Percentiles rank a stretch among this genome's conserved stretches.
phyloP scores from a whole-genome alignment of 345 rosid species.

The Acer saccharum region DNA sequence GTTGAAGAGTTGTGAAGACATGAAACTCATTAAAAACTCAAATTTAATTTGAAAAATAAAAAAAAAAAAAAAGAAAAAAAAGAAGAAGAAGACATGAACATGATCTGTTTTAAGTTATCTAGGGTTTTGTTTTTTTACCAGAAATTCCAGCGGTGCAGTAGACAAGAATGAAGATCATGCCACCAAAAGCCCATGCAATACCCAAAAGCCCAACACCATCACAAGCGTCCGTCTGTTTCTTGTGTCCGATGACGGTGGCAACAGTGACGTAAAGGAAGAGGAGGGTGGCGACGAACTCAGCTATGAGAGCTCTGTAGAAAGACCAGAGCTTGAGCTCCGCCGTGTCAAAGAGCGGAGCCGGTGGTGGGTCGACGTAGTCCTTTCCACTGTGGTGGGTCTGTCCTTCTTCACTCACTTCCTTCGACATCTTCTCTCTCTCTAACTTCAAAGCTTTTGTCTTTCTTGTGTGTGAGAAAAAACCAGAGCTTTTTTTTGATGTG shows the following conservation, averaged over 20 bases:
- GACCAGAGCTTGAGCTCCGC: slow-evolving; percentile 82
- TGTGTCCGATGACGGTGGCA: slow-evolving; percentile 84
- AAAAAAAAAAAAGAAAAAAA: too few species aligned
- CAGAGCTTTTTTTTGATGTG: slow-evolving; percentile 5
- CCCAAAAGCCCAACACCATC: slow-evolving; percentile 89
- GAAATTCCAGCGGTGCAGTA: slow-evolving; percentile 90
- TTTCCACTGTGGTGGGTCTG: slow-evolving; percentile 54
- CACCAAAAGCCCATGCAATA: slow-evolving; percentile 92
- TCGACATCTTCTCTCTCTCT: slow-evolving; percentile 48
- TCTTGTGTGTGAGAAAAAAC: background rate
- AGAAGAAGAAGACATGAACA: background rate
- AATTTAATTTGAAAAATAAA: too few species aligned
- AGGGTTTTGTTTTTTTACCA: slow-evolving; percentile 36
- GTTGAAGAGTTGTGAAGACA: too few species aligned
- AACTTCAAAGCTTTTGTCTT: background rate
- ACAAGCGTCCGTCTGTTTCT: slow-evolving; percentile 61
- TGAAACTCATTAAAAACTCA: too few species aligned
- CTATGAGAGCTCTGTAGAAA: slow-evolving; percentile 88
- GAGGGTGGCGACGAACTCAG: slow-evolving; percentile 92
- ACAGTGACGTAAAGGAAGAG: slow-evolving; percentile 84
- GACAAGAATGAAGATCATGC: slow-evolving; percentile 75
- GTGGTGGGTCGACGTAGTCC: slow-evolving; percentile 98
- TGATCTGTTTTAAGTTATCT: background rate
- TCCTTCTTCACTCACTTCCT: slow-evolving; percentile 84
- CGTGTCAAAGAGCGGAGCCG: slow-evolving; percentile 73